Conservation (phyloP, 306 rosid genomes). For the Vigna mungo region DNA sequence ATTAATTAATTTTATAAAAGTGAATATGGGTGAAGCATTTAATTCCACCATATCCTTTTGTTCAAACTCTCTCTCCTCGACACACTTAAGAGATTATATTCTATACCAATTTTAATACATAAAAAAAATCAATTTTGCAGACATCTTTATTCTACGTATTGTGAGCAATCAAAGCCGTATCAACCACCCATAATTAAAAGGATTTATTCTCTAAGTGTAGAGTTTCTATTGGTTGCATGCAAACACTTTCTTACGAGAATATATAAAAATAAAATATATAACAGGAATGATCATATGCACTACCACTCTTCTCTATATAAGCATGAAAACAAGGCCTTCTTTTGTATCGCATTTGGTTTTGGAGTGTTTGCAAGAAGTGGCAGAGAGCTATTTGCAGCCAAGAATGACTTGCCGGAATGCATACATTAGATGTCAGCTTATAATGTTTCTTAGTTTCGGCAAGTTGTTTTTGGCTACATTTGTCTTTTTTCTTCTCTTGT, state of each 20-base stretch:
- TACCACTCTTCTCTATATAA: slow-evolving; percentile 42
- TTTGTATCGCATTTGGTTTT: slow-evolving; percentile 30
- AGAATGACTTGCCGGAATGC: slow-evolving; percentile 63
- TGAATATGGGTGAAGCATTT: background rate
- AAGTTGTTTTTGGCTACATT: slow-evolving; percentile 54
- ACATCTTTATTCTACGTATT: slow-evolving; percentile 23
- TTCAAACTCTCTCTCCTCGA: background rate
- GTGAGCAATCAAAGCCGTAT: background rate
- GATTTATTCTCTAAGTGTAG: background rate
- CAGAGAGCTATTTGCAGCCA: slow-evolving; percentile 52
- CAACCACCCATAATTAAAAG: background rate
- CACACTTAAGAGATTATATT: slow-evolving; percentile 40
- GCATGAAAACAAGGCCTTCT: slow-evolving; percentile 7
- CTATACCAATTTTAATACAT: slow-evolving; percentile 14
- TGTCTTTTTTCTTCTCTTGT: slow-evolving; percentile 46
- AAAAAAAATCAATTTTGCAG: background rate
- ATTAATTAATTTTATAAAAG: background rate
- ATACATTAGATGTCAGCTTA: background rate
- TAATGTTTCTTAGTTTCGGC: slow-evolving; percentile 10
- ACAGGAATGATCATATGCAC: slow-evolving; percentile 2
- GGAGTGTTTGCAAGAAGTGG: slow-evolving; percentile 43
- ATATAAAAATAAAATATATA: background rate
- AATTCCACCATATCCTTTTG: slow-evolving; percentile 8
- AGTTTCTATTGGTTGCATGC: slow-evolving; percentile 1
- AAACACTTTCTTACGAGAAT: slow-evolving; percentile 19